A percentile compares a stretch with the other conserved stretches of the same genome.
Evolutionary conservation across 2,329 filamentous ascomycete genomes (phyloP).

Genomic region (Exophiala xenobiotica): DNA sequence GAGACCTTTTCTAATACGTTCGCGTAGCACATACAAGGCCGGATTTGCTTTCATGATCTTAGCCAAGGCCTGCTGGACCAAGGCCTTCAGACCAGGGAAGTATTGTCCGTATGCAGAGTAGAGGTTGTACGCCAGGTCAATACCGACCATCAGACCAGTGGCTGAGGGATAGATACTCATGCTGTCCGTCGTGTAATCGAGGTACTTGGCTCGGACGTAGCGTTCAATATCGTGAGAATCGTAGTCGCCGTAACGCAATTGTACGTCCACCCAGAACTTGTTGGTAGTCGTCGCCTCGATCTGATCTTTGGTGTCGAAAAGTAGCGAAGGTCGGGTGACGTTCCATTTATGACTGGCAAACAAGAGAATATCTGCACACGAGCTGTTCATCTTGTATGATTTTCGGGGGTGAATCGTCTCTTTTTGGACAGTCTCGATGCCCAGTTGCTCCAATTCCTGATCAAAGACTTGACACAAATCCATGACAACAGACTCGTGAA

Average conservation of each 20-base stretch:
- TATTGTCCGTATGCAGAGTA: conserved; percentile 99
- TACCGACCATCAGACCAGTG: conserved; percentile 95
- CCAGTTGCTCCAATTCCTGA: conserved; percentile 90
- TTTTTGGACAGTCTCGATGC: conserved; percentile 97
- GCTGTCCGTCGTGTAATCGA: conserved; percentile 97
- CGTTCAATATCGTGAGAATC: conserved; percentile 98
- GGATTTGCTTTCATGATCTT: conserved; percentile 99
- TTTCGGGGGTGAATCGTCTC: conserved; percentile 99
- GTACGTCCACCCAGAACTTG: conserved; percentile 99
- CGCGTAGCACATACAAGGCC: conserved; percentile 89
- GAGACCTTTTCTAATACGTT: conserved; percentile 97
- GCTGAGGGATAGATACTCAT: conserved; percentile 98
- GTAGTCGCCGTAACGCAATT: conserved; percentile 95
- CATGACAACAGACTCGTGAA: conserved; percentile 98
- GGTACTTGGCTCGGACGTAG: conserved; percentile 95
- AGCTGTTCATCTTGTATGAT: conserved; percentile 99
- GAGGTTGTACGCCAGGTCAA: conserved; percentile 95
- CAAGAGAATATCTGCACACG: conserved; percentile 92
- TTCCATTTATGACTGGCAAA: conserved; percentile 99
- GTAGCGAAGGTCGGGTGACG: conserved; percentile 84
- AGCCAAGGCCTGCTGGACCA: conserved; percentile 97
- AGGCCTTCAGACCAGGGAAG: conserved; percentile 93
- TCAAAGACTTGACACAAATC: conserved; percentile 98
- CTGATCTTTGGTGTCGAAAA: conserved; percentile 94
- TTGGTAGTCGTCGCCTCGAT: conserved; percentile 94